Base-by-base conservation (phyloP, 2,329 filamentous ascomycete genomes). In the Lecanicillium sp. region DNA sequence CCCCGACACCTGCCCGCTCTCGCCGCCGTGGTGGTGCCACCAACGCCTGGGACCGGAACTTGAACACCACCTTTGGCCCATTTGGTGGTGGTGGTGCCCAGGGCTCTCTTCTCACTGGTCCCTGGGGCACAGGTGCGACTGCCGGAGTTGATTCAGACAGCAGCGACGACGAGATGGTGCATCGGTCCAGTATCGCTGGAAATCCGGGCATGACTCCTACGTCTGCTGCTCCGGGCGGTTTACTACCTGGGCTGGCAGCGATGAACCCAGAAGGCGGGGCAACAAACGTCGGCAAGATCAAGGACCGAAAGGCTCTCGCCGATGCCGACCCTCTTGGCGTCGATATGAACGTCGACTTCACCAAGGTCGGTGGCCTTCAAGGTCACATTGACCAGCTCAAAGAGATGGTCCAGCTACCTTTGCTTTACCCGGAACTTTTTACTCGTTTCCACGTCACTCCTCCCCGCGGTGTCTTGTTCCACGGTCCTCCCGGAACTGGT, bases 331-430 rank as follows among this genome's bases (percentile, higher is more conserved):
- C 92, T 32, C 73, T 98, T 4, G 92, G 92, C 9, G 88, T 98
- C 25, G 89, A 96, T 55, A 68, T 90, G 54, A 90, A 79, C 52
- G 87, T 98, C 45, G 89, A 89, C 55, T 95, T 98, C 57, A 90
- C 85, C 58, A 86, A 89, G 48, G 89, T 98, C 40, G 92, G 92
- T 54, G 92, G 92, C 29, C 66, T 98, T 32, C 81, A 94, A 56
- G 83, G 86, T 27, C 90, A 96, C 56, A 95, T 98, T 55, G 88
- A 95, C 56, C 87, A 95, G 59, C 71, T 98, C 45, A 96, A 98
- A 62, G 92, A 98, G 64, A 98, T 98, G 92, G 90, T 98, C 14
- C 85, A 90, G 48, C 73, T 98, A 44, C 92, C 92, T 3, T 67
- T 98, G 15, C 74, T 96, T 5, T 98, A 98, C 54, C 92, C 92